Base-by-base conservation (phyloP, 192 early-diverging fungal species). In the Kappamyces sp. region DNA sequence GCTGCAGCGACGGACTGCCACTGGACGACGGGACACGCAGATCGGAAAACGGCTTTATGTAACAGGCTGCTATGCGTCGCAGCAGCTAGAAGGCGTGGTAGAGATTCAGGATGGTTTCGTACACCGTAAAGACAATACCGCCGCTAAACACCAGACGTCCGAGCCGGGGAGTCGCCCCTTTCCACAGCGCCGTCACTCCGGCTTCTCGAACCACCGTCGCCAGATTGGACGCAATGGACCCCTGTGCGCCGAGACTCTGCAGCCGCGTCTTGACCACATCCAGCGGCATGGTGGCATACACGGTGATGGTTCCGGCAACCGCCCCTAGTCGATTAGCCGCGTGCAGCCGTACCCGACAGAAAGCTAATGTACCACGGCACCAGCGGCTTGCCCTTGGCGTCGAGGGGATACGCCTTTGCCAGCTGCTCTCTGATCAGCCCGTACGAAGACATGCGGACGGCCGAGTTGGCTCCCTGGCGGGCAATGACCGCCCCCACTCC, bases 201-300 rank as follows among this genome's bases (percentile, higher is more conserved):
- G 94, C 91, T 2, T 81, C 76, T 49, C 78, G 82, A 3, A 85
- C 78, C 6, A 91, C 80, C 58, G 75, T 82, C 65, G 68, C 77
- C 6, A 79, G 65, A 61, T 92, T 95, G 62, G 92, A 85, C 10
- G 88, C 61, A 15, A 86, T 80, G 57, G 80, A 82, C 34, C 87
- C 71, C 6, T 63, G 64, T 1, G 88, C 91, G 38, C 87, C 74
- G 6, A 87, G 68, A n/a, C 81, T 82, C 69, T 99, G 96, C 91
- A 96, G 91, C 57, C 88, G 85, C 7, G 96, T 99, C 72, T 98
- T 98, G 58, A 95, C 79, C n/a, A 93, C 92, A 72, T 98, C 95
- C 13, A 98, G 66, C 7, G 93, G 93, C 93, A 97, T 96, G 1
- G 96, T 99, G 0, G 87, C 74, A 64, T 95, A 99, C 0, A 96